Percentiles rank a stretch among this genome's conserved stretches.
Evolutionary conservation across 441 rosid genomes (phyloP).

Genomic region (Erodium chrysanthum): DNA sequence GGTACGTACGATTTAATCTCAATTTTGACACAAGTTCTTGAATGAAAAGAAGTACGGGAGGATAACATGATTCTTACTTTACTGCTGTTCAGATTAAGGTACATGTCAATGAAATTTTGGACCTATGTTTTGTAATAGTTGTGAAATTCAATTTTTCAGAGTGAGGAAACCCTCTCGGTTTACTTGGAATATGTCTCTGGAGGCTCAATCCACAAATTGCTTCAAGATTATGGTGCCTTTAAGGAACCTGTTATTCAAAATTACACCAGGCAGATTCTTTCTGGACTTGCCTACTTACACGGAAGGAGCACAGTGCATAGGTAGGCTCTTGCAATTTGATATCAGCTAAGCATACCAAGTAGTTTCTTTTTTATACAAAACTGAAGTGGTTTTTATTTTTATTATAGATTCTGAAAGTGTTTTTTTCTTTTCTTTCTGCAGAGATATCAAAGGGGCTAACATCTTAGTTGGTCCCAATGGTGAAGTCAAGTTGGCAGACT

Average conservation of each 20-base stretch:
- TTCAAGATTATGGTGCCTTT: conserved; percentile 84
- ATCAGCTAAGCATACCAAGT: not conserved
- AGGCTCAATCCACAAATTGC: conserved; percentile 89
- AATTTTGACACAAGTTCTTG: not conserved
- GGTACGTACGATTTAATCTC: conserved; percentile 34
- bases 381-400: not conserved
- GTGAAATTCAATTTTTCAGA: conserved; percentile 31
- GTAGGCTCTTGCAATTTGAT: conserved; percentile 22
- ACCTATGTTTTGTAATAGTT: not conserved
- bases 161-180: conserved; percentile 76
- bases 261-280: conserved; percentile 75
- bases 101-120: no score
- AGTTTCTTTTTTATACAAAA: not conserved
- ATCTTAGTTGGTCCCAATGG: conserved; percentile 88
- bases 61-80: no score
- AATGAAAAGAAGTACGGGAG: no score
- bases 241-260: conserved; percentile 88
- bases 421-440: conserved; percentile 24
- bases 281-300: conserved; percentile 82
- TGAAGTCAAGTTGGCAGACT: conserved; percentile 84
- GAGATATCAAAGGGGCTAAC: conserved; percentile 96
- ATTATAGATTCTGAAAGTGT: not conserved
- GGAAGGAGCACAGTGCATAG: conserved; percentile 87
- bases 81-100: no score
- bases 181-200: conserved; percentile 91